Conservation (phyloP, 805 yeast genomes). For the Yarrowia yakushimensis region DNA sequence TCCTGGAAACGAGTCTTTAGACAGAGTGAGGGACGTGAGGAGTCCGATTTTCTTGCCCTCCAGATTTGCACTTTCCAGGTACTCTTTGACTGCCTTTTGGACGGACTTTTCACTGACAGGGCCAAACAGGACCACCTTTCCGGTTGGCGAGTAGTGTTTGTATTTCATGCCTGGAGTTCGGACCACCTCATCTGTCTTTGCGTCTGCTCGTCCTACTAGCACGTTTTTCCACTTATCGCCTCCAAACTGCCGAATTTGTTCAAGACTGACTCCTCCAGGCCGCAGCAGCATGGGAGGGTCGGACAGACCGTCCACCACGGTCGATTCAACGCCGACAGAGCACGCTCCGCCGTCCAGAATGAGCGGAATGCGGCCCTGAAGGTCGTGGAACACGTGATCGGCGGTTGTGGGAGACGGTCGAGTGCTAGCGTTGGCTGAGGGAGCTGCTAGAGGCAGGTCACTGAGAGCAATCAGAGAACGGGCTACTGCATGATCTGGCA, state of each 20-base stretch:
- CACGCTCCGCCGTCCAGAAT: conserved; percentile 91
- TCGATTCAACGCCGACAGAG: conserved; percentile 85
- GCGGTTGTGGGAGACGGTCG: conserved; percentile 92
- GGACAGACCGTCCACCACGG: conserved; percentile 87
- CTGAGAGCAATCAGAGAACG: conserved; percentile 81
- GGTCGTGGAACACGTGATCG: conserved; percentile 75
- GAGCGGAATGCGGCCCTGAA: conserved; percentile 73
- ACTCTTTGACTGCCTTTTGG: not conserved
- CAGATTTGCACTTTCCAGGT: not conserved
- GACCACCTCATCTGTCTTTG: conserved; percentile 54
- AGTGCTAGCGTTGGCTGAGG: conserved; percentile 95
- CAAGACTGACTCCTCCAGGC: conserved; percentile 91
- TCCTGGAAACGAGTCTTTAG: conserved; percentile 28
- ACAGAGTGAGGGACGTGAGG: not conserved
- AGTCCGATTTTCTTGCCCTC: conserved; percentile 24
- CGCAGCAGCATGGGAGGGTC: conserved; percentile 82
- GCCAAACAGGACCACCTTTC: conserved; percentile 67
- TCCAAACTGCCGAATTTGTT: conserved; percentile 62
- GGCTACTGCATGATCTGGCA: conserved; percentile 85
- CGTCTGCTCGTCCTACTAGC: conserved; percentile 55
- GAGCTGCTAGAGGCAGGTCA: conserved; percentile 92
- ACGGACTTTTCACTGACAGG: conserved; percentile 42
- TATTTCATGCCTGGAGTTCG: conserved; percentile 98
- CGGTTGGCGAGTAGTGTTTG: conserved; percentile 88
- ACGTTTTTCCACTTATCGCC: conserved; percentile 67